A percentile compares a stretch with the other conserved stretches of the same genome.
Evolutionary conservation across 129 eudicot species (phyloP).

Genomic region (Heracleum sosnowskyi): DNA sequence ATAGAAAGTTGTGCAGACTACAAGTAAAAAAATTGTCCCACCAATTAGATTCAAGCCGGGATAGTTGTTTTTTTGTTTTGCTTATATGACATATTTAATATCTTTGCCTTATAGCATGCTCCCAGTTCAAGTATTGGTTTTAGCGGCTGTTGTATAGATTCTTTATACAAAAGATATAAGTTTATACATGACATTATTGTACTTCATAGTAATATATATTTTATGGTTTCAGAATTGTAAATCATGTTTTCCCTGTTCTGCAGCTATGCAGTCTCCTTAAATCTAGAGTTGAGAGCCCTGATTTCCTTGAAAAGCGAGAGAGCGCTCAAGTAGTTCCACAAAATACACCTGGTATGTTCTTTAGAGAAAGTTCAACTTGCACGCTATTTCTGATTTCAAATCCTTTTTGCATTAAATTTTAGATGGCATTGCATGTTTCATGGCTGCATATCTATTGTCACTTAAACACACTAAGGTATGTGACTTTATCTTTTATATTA

Average conservation of each 20-base stretch:
- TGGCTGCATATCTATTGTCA: conserved; percentile 88
- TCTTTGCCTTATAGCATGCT: background rate
- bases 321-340: conserved; percentile 65
- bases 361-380: background rate
- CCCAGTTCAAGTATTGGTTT: background rate
- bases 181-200: background rate
- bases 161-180: background rate
- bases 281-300: conserved; percentile 77
- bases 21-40: background rate
- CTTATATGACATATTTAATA: background rate
- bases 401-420: background rate
- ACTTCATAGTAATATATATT: background rate
- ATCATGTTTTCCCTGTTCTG: background rate
- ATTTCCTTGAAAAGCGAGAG: conserved; percentile 80
- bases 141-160: background rate
- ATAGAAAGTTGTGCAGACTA: background rate
- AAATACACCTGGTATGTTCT: conserved; percentile 45
- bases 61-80: background rate
- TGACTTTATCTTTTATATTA: background rate
- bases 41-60: background rate
- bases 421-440: conserved; percentile 93
- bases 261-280: conserved; percentile 74
- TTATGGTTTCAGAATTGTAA: background rate
- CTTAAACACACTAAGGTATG: conserved; percentile 82
- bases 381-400: background rate